Percentiles rank a stretch among this genome's conserved stretches.
Evolutionary conservation across 2,329 filamentous ascomycete genomes (phyloP).

Genomic region (Epichloe uncinata): DNA sequence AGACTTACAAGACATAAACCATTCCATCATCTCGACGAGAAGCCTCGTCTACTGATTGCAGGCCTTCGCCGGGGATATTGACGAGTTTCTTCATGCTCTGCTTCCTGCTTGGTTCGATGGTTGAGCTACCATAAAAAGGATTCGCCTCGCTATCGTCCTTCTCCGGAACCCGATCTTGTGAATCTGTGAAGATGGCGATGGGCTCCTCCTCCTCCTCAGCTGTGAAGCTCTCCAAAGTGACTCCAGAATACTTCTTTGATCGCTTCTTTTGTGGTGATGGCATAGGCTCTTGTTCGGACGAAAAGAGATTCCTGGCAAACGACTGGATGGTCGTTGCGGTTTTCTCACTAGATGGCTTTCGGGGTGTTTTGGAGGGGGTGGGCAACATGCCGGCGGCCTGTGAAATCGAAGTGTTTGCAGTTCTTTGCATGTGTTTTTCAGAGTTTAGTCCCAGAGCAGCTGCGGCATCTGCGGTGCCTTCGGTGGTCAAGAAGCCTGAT

Average conservation of each 20-base stretch:
- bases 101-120: slow-evolving; percentile 30
- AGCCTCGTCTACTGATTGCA: slow-evolving; percentile 48
- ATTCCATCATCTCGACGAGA: slow-evolving; percentile 56
- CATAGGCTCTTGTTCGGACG: slow-evolving; percentile 43
- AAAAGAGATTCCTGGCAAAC: slow-evolving; percentile 49
- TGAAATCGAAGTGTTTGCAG: slow-evolving; percentile 16
- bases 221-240: slow-evolving; percentile 44
- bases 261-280: slow-evolving; percentile 45
- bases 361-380: slow-evolving; percentile 71
- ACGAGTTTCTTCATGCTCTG: slow-evolving; percentile 43
- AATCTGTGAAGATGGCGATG: slow-evolving; percentile 68
- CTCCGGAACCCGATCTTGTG: slow-evolving; percentile 62
- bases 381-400: slow-evolving; percentile 47
- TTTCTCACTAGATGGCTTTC: slow-evolving; percentile 44
- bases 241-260: slow-evolving; percentile 41
- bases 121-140: slow-evolving; percentile 49
- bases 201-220: slow-evolving; percentile 40
- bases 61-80: slow-evolving; percentile 41
- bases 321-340: slow-evolving; percentile 36
- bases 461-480: slow-evolving; percentile 30
- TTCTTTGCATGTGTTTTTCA: slow-evolving; percentile 15
- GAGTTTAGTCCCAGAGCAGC: slow-evolving; percentile 24
- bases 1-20: slow-evolving; percentile 65
- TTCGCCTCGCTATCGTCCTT: slow-evolving; percentile 54
- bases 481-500: slow-evolving; percentile 30